Evolutionary conservation across 2,329 filamentous ascomycete genomes (phyloP), one percentile per base, ranked within the genome.

Genomic region (Didymella arachidicola): DNA sequence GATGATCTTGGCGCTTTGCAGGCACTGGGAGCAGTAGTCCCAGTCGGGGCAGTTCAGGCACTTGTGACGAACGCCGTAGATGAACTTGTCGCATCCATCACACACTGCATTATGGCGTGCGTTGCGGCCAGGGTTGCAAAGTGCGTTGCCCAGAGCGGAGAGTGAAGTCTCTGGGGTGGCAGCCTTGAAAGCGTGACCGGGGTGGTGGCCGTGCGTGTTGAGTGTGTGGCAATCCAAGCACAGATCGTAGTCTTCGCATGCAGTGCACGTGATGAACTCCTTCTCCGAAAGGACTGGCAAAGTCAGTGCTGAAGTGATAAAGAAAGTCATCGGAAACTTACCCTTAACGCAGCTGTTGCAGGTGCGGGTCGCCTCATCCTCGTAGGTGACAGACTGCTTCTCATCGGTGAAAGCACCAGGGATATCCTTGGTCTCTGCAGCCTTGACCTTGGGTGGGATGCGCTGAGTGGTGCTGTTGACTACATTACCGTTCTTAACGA

Each of bases 41-140:
- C 92, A 99, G 78, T 99, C 95, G 42, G 96, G 95, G 82, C 95
- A 99, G 75, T 92, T 89, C 64, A 98, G 83, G 77, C 95, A 99
- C 84, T 99, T 99, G 86, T 98, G 90, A 68, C 95, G 94, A 57
- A 97, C 84, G 68, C 95, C 96, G 68, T 85, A 83, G 71, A 99
- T 95, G 76, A 87, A 88, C 84, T 87, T 89, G 70, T 98, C 91
- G 77, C 96, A 99, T 39, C 92, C 92, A 80, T 99, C 95, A 74
- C 95, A 99, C 64, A 97, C 88, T 61, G 96, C 95, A 59, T 91
- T 88, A 80, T 99, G 95, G 60, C 85, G 83, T 70, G 88, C 84
- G 76, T 92, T 91, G 61, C 94, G 91, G 65, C 95, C 94, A 34
- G 94, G 86, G 34, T 83, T 83, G 74, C 96, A 89, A 66, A 91